Evolutionary conservation across 2,329 filamentous ascomycete genomes (phyloP), one percentile per base, ranked within the genome.

Genomic region (Claviceps citrina): DNA sequence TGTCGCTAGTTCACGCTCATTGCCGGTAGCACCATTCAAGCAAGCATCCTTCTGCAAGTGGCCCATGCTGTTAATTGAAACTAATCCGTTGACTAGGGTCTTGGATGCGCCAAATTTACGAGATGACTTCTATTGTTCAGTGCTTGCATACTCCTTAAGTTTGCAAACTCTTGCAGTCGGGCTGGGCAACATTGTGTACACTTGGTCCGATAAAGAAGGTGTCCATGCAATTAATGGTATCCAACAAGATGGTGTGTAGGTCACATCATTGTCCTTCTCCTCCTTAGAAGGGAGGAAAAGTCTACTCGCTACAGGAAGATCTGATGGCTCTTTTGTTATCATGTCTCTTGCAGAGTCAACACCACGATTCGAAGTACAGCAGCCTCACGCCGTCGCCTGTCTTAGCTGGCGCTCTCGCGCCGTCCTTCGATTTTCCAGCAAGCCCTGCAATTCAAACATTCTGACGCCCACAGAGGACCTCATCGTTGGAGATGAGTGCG

Each of bases 91-190:
- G 18, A 7, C 5, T 16, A 81, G 77, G 62, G 82, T 95, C 6
- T 69, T 98, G 5, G 85, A 95, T 61, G 89, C 89, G 7, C 86
- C 87, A 3, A 75, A 77, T 38, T 67, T 96, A n/a, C 77, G 85
- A 42, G 86, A 96, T 51, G 89, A 98, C 58, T 98, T 87, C 57
- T 98, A 98, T 57, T 95, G 86, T 61, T 91, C 87, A 0, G 70
- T 87, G 2, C 68, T 98, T 40, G 85, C 91, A 8, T 96, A 94
- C 57, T 93, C 81, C 0, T 59, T 71, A 31, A 81, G 74, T 7
- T 73, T 76, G 38, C 73, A 81, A 39, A 83, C 80, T 12, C 70
- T 98, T 13, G 89, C 85, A 15, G 84, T 96, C 15, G 89, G 84
- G 0, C 68, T 96, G 12, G 80, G 79, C 0, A 76, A 79, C 40